A percentile compares a stretch with the other conserved stretches of the same genome.
phyloP scores from a whole-genome alignment of 2,329 filamentous ascomycete genomes.

The Talaromyces sp. region DNA sequence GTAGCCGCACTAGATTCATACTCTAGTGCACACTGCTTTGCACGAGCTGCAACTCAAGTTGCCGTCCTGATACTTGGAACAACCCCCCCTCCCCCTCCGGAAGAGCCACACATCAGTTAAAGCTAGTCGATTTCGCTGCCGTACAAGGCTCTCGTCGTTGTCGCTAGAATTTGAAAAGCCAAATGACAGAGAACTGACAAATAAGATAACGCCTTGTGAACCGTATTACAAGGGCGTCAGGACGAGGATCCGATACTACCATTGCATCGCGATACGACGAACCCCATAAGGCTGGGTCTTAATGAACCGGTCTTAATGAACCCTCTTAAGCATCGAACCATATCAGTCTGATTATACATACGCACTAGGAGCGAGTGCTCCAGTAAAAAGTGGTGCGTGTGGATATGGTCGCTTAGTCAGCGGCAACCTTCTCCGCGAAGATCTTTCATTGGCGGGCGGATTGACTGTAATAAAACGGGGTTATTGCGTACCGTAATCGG shows the following conservation, averaged over 20 bases:
- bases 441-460: background rate
- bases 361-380: background rate
- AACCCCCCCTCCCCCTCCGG: background rate
- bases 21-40: background rate
- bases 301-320: background rate
- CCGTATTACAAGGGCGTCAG: background rate
- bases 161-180: background rate
- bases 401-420: background rate
- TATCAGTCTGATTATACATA: constrained; percentile 1
- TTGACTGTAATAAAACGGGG: constrained; percentile 1
- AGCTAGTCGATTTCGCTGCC: background rate
- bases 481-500: background rate
- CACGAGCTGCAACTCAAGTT: background rate
- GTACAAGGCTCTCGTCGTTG: constrained; percentile 1
- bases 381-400: constrained; percentile 1
- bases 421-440: constrained; percentile 11
- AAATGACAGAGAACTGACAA: background rate
- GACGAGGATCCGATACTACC: background rate
- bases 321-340: background rate
- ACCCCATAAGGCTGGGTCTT: constrained; percentile 3
- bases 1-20: constrained; percentile 1
- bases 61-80: background rate
- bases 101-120: background rate
- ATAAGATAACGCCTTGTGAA: background rate
- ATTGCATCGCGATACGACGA: background rate